These are phyloP conservation scores for Lolium perenne DNA, from an alignment of 176 grass and related monocot genomes.

Conservation along the genomic window DNA sequence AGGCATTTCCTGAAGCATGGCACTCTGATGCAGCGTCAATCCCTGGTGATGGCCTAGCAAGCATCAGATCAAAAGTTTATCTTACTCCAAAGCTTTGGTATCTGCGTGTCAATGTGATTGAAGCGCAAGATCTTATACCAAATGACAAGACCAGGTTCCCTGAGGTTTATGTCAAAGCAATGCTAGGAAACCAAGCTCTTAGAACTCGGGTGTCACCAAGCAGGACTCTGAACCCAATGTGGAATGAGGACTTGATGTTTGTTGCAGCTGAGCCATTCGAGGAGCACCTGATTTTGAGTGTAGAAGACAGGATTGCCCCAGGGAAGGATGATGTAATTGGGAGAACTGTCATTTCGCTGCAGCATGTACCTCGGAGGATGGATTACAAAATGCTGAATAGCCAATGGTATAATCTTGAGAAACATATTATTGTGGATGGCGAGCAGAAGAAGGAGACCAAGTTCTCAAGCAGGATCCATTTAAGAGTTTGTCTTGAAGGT, in stretches of 20 bases:
- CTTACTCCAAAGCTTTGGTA: constrained; percentile 84
- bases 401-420: constrained; percentile 66
- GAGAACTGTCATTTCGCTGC: constrained; percentile 53
- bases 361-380: constrained; percentile 59
- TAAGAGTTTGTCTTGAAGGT: constrained; percentile 72
- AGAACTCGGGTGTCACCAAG: constrained; percentile 48
- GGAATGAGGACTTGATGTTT: constrained; percentile 79
- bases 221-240: constrained; percentile 67
- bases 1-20: constrained; percentile 77
- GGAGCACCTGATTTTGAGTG: constrained; percentile 64
- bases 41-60: constrained; percentile 64
- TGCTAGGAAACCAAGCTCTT: constrained; percentile 60
- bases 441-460: constrained; percentile 68
- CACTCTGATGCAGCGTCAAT: constrained; percentile 71
- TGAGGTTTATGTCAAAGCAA: constrained; percentile 68
- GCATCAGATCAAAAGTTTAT: constrained; percentile 76
- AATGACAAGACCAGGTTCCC: constrained; percentile 61
- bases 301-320: constrained; percentile 64
- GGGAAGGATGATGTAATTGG: constrained; percentile 71
- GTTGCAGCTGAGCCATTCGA: constrained; percentile 73
- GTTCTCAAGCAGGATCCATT: constrained; percentile 70
- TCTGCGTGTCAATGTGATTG: constrained; percentile 73
- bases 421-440: constrained; percentile 69
- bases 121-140: constrained; percentile 68
- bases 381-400: constrained; percentile 52